Conservation (phyloP, 2,329 filamentous ascomycete species). For the Diaporthe vexans region DNA sequence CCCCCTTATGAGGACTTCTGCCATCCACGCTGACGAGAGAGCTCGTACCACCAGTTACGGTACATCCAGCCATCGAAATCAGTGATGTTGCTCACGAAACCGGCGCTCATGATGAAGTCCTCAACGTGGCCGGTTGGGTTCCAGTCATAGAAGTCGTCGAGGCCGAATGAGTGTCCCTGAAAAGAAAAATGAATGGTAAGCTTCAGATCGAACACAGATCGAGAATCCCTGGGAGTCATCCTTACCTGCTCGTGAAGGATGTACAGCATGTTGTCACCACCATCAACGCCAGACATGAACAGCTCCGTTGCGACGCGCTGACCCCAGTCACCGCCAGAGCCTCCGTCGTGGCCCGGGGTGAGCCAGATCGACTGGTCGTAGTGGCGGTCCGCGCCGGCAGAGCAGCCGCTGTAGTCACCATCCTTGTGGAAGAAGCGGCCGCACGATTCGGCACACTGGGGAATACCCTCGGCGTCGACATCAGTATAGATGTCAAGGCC, state of each 20-base stretch:
- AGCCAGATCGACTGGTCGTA: slow-evolving; percentile 64
- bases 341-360: slow-evolving; percentile 59
- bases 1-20: not conserved
- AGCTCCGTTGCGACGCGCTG: slow-evolving; percentile 51
- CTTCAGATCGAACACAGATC: not conserved
- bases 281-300: slow-evolving; percentile 4
- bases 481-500: slow-evolving; percentile 59
- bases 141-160: slow-evolving; percentile 21
- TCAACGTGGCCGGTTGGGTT: not conserved
- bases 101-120: slow-evolving; percentile 41
- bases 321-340: slow-evolving; percentile 62
- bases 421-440: slow-evolving; percentile 62
- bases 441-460: slow-evolving; percentile 57
- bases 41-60: slow-evolving; percentile 58
- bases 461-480: slow-evolving; percentile 55
- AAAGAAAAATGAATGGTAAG: not conserved
- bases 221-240: too few species aligned
- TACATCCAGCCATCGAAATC: slow-evolving; percentile 66
- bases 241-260: slow-evolving; percentile 14
- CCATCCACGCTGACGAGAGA: slow-evolving; percentile 18
- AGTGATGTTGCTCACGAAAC: slow-evolving; percentile 56
- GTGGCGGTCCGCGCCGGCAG: slow-evolving; percentile 55
- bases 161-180: slow-evolving; percentile 6
- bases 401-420: slow-evolving; percentile 56
- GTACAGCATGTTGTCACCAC: slow-evolving; percentile 53